Conservation (phyloP, 768 basidiomycete species). For the Trametes meyenii region DNA sequence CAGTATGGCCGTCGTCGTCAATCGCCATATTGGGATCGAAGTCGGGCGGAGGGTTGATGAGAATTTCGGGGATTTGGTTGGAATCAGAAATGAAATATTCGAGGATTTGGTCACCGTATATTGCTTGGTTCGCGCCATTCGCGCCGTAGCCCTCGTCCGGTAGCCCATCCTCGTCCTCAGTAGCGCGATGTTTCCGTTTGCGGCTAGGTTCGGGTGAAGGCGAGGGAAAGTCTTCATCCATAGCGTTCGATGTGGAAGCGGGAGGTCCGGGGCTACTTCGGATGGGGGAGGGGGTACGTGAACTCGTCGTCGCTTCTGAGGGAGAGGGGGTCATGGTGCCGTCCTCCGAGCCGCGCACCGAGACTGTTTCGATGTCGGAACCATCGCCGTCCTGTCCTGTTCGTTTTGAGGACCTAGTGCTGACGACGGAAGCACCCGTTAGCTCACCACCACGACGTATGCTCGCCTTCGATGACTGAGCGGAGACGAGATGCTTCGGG, state of each 20-base stretch:
- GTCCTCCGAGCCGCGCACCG: conserved; percentile 80
- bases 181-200: conserved; percentile 51
- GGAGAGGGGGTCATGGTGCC: conserved; percentile 91
- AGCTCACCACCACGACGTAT: conserved; percentile 24
- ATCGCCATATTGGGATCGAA: conserved; percentile 97
- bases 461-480: conserved; percentile 51
- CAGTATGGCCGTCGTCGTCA: conserved; percentile 97
- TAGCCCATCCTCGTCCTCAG: conserved; percentile 47
- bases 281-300: conserved; percentile 93
- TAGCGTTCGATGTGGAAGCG: conserved; percentile 43
- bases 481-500: conserved; percentile 91
- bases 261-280: conserved; percentile 57
- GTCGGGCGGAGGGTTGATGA: conserved; percentile 85
- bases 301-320: conserved; percentile 82
- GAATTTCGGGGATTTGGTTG: conserved; percentile 83
- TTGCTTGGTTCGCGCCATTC: conserved; percentile 53
- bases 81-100: conserved; percentile 99
- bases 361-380: conserved; percentile 64
- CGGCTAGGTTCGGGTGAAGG: conserved; percentile 42
- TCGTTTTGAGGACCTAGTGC: conserved; percentile 65
- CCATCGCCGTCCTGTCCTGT: conserved; percentile 53
- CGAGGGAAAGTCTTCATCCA: conserved; percentile 42
- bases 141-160: conserved; percentile 46
- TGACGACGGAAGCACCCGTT: conserved; percentile 37
- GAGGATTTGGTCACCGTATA: conserved; percentile 94